Evolutionary conservation across 2,329 filamentous ascomycete species (phyloP), one percentile per base, ranked within the genome.

Genomic region (Stachybotrys echinatus): DNA sequence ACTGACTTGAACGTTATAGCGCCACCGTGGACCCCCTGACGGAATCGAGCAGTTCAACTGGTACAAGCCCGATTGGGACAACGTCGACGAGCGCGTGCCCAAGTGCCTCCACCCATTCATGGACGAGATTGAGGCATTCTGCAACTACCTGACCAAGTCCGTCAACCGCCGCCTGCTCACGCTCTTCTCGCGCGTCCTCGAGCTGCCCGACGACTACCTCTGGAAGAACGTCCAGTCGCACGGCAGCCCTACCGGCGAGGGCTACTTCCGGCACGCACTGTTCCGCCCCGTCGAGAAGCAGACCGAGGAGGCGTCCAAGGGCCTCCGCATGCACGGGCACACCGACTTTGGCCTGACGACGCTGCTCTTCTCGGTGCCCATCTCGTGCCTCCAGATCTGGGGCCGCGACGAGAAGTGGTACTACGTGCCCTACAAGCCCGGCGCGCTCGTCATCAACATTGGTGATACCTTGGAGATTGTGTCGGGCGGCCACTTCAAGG

Each of bases 31-130:
- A 2, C 56, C 65, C 12, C 58, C 66, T 17, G 76, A 78, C 55
- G 75, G 74, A 3, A 78, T 78, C 48, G 75, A 79, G 54, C 75
- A 79, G 52, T 79, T 78, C 61, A 79, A 79, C 61, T 78, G 71
- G 69, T 79, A 78, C 62, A 70, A 65, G 21, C 59, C 59, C 1
- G 74, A 78, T 44, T 77, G 71, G 68, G 61, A 70, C 51, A 62
- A 72, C 50, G 54, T 62, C 20, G 58, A 67, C 45, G 58, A 67
- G 45, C 78, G 71, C 7, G 62, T 70, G 1, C 76, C 75, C 1
- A 65, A 52, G n/a, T 77, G 74, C 58, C 56, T 76, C 63, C 70
- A 72, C 55, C 55, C 55, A 5, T 55, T 58, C 18, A 58, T 55
- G 55, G 53, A 58, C 45, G 55, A 58, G 46, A 54, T 57, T 18